Percentiles rank a stretch among this genome's conserved stretches.
Conservation (phyloP, 2,329 filamentous ascomycete species). For the Penicillium sp. region DNA sequence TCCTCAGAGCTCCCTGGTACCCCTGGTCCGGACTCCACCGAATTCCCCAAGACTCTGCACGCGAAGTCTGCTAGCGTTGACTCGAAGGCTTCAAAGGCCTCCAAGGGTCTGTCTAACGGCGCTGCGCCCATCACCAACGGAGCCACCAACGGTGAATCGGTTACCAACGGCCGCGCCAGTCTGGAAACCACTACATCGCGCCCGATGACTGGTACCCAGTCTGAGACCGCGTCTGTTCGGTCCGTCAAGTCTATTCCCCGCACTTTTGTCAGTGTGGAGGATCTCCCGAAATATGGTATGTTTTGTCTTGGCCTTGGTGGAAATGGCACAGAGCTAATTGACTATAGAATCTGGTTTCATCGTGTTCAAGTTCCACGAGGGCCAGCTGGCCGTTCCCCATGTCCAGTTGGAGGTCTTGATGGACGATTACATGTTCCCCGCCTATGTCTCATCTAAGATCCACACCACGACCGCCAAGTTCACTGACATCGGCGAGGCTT, state of each 20-base stretch:
- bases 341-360: constrained; percentile 77
- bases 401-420: constrained; percentile 83
- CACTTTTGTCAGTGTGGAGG: constrained; percentile 72
- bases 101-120: constrained; percentile 17
- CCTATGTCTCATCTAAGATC: constrained; percentile 77
- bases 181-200: constrained; percentile 37
- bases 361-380: constrained; percentile 91
- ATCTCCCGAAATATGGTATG: constrained; percentile 73
- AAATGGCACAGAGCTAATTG: constrained; percentile 32
- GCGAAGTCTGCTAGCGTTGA: constrained; percentile 31
- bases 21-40: constrained; percentile 7
- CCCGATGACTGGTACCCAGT: constrained; percentile 41
- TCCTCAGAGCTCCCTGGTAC: constrained; percentile 35
- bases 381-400: constrained; percentile 72
- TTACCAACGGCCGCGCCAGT: constrained; percentile 30
- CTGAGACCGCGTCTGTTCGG: constrained; percentile 46
- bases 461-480: constrained; percentile 68
- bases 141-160: constrained; percentile 43
- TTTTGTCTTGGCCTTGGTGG: background rate
- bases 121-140: constrained; percentile 15
- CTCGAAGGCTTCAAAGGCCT: constrained; percentile 27
- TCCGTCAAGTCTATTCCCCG: constrained; percentile 63
- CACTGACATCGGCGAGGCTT: constrained; percentile 88
- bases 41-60: constrained; percentile 27
- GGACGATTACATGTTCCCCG: constrained; percentile 90